Evolutionary conservation across 257 asterid genomes (phyloP).

Genomic region (Salvia hispanica): DNA sequence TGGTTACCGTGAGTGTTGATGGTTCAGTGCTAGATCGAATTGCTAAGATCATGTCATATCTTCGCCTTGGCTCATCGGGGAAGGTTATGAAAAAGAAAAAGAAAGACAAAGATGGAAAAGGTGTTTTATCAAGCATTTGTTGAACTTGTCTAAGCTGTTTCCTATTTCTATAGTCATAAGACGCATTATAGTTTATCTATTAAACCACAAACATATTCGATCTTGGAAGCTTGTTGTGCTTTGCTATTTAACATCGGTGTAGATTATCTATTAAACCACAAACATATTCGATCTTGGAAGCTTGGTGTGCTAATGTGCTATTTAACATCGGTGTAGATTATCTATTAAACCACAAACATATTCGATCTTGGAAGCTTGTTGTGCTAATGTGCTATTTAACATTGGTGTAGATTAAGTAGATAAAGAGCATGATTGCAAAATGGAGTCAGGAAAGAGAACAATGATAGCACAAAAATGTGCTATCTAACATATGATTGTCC

Average conservation of each 20-base stretch:
- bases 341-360: neutral
- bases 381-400: conserved; percentile 10
- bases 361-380: conserved; percentile 21
- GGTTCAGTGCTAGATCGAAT: conserved; percentile 95
- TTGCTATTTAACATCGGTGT: conserved; percentile 6
- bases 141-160: conserved; percentile 21
- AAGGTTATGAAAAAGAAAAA: conserved; percentile 97
- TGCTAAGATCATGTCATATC: conserved; percentile 95
- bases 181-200: conserved; percentile 21
- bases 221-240: no score
- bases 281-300: conserved; percentile 22
- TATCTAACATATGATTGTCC: no score
- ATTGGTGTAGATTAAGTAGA: conserved; percentile 1
- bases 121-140: conserved; percentile 39
- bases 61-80: conserved; percentile 99
- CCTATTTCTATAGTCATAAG: neutral
- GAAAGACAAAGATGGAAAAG: conserved; percentile 88
- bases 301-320: conserved; percentile 12
- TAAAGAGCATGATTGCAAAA: conserved; percentile 18
- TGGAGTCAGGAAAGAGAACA: neutral
- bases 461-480: no score
- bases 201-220: neutral
- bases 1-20: conserved; percentile 96
- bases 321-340: conserved; percentile 16
- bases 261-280: no score